Base-by-base conservation (phyloP, 2,329 filamentous ascomycete genomes). In the Aureobasidium uvarum region DNA sequence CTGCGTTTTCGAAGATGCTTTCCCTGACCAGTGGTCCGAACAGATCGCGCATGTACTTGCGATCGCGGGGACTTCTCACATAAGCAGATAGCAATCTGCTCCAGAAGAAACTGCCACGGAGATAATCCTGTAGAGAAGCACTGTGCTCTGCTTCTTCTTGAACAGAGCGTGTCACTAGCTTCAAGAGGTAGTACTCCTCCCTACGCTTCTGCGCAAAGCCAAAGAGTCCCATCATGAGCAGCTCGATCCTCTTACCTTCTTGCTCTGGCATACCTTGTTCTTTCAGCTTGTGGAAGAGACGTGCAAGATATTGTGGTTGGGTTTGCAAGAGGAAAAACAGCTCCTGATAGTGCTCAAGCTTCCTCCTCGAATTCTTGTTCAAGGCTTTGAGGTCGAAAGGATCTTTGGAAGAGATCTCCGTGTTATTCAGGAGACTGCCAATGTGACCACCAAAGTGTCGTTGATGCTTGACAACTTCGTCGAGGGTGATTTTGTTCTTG, bases 401-500 rank as follows among this genome's bases (percentile, higher is more conserved):
- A 75, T 97, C 96, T 67, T 90, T 88, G 1, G 92, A 96, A 1
- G 89, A 86, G 68, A 96, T 93, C 59, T 93, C 87, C n/a, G 87
- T 89, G 78, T 95, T 97, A 66, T 91, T 90, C 56, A 99, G 82
- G 36, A 98, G 84, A 67, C 86, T 90, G 68, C 92, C 89, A 25
- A 93, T 88, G 72, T 95, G 90, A 2, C 94, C 93, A 65, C 95
- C 95, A 72, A 95, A 97, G 76, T 96, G 96, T 80, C 90, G 94
- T 74, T 99, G 95, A 74, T 98, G 95, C 72, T 92, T 92, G 64
- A 99, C 91, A 33, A 99, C 95, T 78, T 99, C 96, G 74, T 99
- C 95, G 4, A 99, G 84, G 0, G 95, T 98, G 73, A 99, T 99
- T 78, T 99, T 99, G 85, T 99, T 99, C 84, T 98, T 98, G 72